Conservation (phyloP, 1,139 yeast genomes). For the Suhomyces guaymorum region DNA sequence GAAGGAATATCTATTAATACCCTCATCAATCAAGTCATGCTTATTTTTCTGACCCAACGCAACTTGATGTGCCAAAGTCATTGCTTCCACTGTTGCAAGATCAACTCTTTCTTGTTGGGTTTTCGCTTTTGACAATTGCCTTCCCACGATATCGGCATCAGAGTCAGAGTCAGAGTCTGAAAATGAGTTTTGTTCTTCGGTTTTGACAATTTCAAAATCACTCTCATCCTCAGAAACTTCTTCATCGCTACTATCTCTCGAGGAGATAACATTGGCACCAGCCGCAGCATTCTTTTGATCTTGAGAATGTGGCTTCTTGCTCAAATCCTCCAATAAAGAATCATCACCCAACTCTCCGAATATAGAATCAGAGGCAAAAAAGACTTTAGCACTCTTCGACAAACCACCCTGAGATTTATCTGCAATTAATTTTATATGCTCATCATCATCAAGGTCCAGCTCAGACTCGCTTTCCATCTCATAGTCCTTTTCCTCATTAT, state of each 20-base stretch:
- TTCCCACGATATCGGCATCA: conserved; percentile 32
- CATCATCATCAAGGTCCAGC: conserved; percentile 69
- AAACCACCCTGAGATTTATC: conserved; percentile 54
- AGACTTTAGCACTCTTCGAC: conserved; percentile 69
- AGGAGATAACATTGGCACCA: too few relatives aligned
- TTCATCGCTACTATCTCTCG: conserved; percentile 17
- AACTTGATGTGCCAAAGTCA: conserved; percentile 96
- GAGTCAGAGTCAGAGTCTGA: conserved; percentile 51
- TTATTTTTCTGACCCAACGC: conserved; percentile 86
- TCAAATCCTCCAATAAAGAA: conserved; percentile 33
- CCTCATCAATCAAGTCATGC: conserved; percentile 84
- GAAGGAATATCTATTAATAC: conserved; percentile 88
- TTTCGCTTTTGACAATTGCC: conserved; percentile 36
- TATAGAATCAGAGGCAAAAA: conserved; percentile 74
- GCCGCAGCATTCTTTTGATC: too few relatives aligned
- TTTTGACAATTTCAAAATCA: conserved; percentile 25
- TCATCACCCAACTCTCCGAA: conserved; percentile 65
- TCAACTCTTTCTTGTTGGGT: conserved; percentile 67
- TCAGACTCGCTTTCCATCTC: conserved; percentile 49
- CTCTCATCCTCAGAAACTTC: conserved; percentile 16
- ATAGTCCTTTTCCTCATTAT: conserved; percentile 44
- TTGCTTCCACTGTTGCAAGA: conserved; percentile 90
- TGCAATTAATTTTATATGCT: conserved; percentile 65
- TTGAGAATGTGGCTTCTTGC: conserved; percentile 4
- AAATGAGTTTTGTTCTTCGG: conserved; percentile 19